Percentiles rank a stretch among this genome's conserved stretches.
These are phyloP conservation scores for Teratosphaeriaceae sp. DNA, from an alignment of 2,329 filamentous ascomycete genomes.

Conservation along the genomic window DNA sequence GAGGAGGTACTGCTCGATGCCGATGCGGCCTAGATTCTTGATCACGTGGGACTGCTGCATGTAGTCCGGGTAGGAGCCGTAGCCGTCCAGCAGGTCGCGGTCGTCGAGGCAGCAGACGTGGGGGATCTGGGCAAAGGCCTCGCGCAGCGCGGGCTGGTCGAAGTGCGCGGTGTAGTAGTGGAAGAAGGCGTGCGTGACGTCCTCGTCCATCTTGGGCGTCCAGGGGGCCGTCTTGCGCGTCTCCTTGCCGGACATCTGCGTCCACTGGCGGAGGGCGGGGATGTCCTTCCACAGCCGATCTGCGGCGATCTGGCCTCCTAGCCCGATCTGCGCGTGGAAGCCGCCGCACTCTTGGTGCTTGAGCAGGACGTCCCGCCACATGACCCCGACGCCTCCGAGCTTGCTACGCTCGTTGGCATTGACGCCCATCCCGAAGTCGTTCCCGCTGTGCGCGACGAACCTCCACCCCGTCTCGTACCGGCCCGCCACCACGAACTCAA, in stretches of 20 bases:
- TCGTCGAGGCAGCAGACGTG: constrained; percentile 91
- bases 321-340: constrained; percentile 86
- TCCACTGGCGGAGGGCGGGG: constrained; percentile 88
- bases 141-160: constrained; percentile 87
- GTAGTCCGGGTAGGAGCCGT: constrained; percentile 93
- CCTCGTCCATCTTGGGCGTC: constrained; percentile 93
- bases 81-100: constrained; percentile 97
- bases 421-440: constrained; percentile 87
- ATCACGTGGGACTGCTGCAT: constrained; percentile 98
- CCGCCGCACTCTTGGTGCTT: constrained; percentile 95
- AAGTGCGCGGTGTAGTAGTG: constrained; percentile 99
- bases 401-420: constrained; percentile 78
- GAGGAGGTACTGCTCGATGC: constrained; percentile 94
- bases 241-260: constrained; percentile 86
- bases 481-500: constrained; percentile 92
- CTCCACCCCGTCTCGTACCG: constrained; percentile 88
- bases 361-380: constrained; percentile 99
- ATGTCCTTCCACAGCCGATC: constrained; percentile 96
- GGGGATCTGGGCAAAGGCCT: constrained; percentile 96
- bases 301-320: constrained; percentile 92
- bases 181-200: constrained; percentile 93
- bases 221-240: constrained; percentile 83
- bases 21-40: constrained; percentile 93
- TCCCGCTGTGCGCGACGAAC: constrained; percentile 92
- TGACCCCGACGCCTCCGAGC: constrained; percentile 82